Evolutionary conservation across 2,329 filamentous ascomycete genomes (phyloP).

Genomic region (Stagonosporopsis rhizophila): DNA sequence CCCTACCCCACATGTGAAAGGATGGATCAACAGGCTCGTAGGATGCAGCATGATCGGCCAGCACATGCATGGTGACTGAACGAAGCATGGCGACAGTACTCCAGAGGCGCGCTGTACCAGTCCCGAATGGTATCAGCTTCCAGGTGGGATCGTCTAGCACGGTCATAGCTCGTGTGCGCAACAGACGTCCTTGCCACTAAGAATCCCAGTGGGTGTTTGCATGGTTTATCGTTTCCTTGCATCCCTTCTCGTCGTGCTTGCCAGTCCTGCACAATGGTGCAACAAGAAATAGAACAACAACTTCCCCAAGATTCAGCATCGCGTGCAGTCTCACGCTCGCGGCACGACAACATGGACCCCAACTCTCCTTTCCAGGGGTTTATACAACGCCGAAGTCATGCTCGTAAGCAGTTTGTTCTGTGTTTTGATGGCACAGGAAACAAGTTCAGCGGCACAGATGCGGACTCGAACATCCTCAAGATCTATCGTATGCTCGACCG

Average conservation of each 20-base stretch:
- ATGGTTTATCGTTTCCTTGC: background rate
- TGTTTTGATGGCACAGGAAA: slow-evolving; percentile 56
- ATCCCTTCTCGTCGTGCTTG: slow-evolving; percentile 1
- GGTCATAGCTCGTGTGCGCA: background rate
- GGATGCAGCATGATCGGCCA: background rate
- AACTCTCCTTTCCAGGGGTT: background rate
- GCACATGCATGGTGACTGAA: slow-evolving; percentile 17
- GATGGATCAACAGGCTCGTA: slow-evolving; percentile 4
- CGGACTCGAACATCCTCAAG: slow-evolving; percentile 64
- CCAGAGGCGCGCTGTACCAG: slow-evolving; percentile 1
- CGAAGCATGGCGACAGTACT: background rate
- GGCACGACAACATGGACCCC: slow-evolving; percentile 8
- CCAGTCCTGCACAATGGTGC: slow-evolving; percentile 6
- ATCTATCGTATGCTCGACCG: slow-evolving; percentile 75
- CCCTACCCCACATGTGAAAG: background rate
- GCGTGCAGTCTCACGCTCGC: slow-evolving; percentile 2
- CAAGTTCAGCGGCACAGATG: slow-evolving; percentile 51
- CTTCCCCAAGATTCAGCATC: background rate
- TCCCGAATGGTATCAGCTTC: background rate
- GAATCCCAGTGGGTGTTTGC: background rate
- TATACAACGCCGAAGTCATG: slow-evolving; percentile 21
- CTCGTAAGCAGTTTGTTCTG: slow-evolving; percentile 66
- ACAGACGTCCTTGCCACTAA: slow-evolving; percentile 4
- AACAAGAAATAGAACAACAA: slow-evolving; percentile 5
- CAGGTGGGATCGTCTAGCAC: background rate